Base-by-base conservation (phyloP, 2,329 filamentous ascomycete species). In the Fusarium mexicanum region DNA sequence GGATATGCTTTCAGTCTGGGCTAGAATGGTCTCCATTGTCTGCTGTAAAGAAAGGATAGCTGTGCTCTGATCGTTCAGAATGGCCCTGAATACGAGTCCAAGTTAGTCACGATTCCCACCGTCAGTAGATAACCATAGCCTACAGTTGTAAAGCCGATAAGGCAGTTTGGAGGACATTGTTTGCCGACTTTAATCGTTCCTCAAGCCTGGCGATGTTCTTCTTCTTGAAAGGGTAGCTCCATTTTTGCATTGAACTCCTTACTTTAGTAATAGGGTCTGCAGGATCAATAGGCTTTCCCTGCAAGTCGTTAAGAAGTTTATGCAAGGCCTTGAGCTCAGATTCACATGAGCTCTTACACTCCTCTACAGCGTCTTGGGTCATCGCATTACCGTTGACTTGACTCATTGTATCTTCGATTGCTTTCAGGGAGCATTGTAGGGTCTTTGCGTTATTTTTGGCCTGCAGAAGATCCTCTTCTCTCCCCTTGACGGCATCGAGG, bases 281-380 rank as follows among this genome's bases (percentile, higher is more conserved):
- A 8, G 17, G 9, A 2, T 9, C 2, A 2, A 17, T 0, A 29
- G 40, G 18, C 8, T 0, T 18, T 9, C 31, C 41, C 0, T n/a
- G 2, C 14, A 59, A 22, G 0, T 59, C 11, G 0, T 0, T 2
- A 0, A 48, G 40, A 20, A 47, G 31, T 13, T 8, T 0, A 1
- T 22, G 1, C 2, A 59, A 12, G 2, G n/a, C 41, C 9, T 8
- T n/a, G 2, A 48, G 40, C 18, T 46, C 55, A 26, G 24, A 0
- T 17, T 20, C 0, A 2, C 41, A 59, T 2, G 31, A 59, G 8
- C 6, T 37, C 24, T 47, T 47, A 0, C 55, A 59, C 0, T 59
- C n/a, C 0, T 59, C 24, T 0, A 59, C 41, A 0, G 31, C 41
- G 11, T 37, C 41, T 37, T 37, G n/a, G 6, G 31, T 13, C 0